These are phyloP conservation scores for Lachancea fermentati DNA, from an alignment of 805 yeast genomes.

Conservation along the genomic window DNA sequence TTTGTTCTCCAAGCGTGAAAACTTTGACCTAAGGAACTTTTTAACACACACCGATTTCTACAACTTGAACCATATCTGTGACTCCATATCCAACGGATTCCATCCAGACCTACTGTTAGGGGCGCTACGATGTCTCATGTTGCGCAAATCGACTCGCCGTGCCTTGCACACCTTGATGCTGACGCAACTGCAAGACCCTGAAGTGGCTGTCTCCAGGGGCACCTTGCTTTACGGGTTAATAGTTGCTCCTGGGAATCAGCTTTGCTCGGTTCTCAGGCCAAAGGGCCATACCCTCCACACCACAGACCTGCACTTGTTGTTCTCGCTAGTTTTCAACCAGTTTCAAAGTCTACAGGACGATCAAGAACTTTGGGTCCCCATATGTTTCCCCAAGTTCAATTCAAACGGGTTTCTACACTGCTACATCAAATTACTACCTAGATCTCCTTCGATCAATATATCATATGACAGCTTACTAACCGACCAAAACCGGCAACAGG, in stretches of 20 bases:
- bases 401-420: constrained; percentile 81
- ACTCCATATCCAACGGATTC: constrained; percentile 42
- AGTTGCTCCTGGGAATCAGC: constrained; percentile 53
- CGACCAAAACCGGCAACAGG: background rate
- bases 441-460: constrained; percentile 3
- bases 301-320: constrained; percentile 69
- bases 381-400: constrained; percentile 88
- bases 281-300: constrained; percentile 72
- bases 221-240: constrained; percentile 72
- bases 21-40: constrained; percentile 73
- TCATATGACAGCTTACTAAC: too few species aligned
- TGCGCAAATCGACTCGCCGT: constrained; percentile 52
- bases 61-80: constrained; percentile 61
- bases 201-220: constrained; percentile 34
- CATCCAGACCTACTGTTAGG: constrained; percentile 59
- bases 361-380: constrained; percentile 89
- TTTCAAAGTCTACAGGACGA: constrained; percentile 30
- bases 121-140: constrained; percentile 56
- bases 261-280: constrained; percentile 72
- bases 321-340: constrained; percentile 58
- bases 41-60: constrained; percentile 70
- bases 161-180: constrained; percentile 37
- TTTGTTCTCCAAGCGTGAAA: constrained; percentile 64
- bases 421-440: constrained; percentile 56
- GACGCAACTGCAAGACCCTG: constrained; percentile 19